Evolutionary conservation across 192 early-diverging fungal genomes (phyloP).

Genomic region (Rhizophagus prolifer): DNA sequence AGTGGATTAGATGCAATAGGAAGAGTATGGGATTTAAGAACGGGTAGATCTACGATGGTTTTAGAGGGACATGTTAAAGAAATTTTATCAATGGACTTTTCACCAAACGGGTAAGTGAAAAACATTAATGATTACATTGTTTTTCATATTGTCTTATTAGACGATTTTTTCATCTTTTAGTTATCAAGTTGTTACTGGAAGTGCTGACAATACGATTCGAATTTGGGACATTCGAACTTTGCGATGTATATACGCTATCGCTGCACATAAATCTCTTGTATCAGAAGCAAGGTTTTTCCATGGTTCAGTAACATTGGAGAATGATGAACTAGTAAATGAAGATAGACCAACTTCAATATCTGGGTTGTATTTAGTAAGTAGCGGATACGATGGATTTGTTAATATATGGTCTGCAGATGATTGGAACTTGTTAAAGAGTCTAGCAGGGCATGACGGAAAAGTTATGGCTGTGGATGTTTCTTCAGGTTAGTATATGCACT

Average conservation of each 20-base stretch:
- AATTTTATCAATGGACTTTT: slow-evolving; percentile 86
- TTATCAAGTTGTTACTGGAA: slow-evolving; percentile 88
- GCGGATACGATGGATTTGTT: slow-evolving; percentile 86
- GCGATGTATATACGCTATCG: slow-evolving; percentile 76
- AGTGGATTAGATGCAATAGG: slow-evolving; percentile 92
- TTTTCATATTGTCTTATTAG: not conserved
- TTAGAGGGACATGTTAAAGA: slow-evolving; percentile 91
- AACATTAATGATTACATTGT: not conserved
- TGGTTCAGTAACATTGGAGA: slow-evolving; percentile 35
- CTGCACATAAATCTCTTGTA: slow-evolving; percentile 90
- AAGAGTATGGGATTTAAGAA: slow-evolving; percentile 93
- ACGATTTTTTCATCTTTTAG: slow-evolving; percentile 23
- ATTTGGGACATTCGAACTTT: slow-evolving; percentile 90
- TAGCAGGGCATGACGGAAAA: slow-evolving; percentile 87
- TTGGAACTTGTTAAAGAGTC: slow-evolving; percentile 84
- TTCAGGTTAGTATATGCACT: slow-evolving; percentile 36
- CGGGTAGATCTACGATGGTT: slow-evolving; percentile 84
- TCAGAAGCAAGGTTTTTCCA: slow-evolving; percentile 75
- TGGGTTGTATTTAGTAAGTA: slow-evolving; percentile 79
- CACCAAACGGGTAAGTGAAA: slow-evolving; percentile 72
- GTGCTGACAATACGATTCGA: slow-evolving; percentile 86
- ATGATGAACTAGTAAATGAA: slow-evolving; percentile 32
- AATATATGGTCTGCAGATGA: slow-evolving; percentile 95
- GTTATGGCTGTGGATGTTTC: slow-evolving; percentile 88
- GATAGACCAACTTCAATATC: slow-evolving; percentile 37